phyloP scores from a whole-genome alignment of 371 early-diverging fungal genomes.

The Apophysomyces sp. region DNA sequence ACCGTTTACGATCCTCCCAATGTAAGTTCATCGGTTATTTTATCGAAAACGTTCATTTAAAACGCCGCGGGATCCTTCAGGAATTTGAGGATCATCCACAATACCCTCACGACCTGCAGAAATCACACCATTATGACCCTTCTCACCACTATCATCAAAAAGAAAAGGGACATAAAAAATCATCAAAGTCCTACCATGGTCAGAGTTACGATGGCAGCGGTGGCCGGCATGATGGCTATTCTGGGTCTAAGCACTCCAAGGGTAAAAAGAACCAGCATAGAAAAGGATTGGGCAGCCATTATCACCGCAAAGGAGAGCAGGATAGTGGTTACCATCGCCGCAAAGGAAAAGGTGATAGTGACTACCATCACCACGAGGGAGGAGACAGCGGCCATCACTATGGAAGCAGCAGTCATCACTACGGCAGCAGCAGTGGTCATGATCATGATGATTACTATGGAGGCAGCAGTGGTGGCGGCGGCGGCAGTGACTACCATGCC shows the following conservation, averaged over 20 bases:
- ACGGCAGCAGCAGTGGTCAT: not conserved
- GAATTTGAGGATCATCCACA: not conserved
- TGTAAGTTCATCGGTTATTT: not conserved
- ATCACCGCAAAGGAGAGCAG: not conserved
- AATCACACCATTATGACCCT: not conserved
- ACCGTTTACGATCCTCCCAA: conserved; percentile 3
- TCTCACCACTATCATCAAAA: not conserved
- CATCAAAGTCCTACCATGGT: not conserved
- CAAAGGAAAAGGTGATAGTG: not conserved
- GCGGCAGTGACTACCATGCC: not conserved
- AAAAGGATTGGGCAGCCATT: too few species aligned
- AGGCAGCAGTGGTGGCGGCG: not conserved
- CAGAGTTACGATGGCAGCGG: not conserved
- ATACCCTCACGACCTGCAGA: not conserved
- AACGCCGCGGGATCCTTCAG: not conserved
- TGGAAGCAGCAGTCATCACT: not conserved
- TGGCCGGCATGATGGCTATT: not conserved
- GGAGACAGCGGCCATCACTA: not conserved
- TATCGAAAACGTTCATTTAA: not conserved
- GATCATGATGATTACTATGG: not conserved
- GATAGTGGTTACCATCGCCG: not conserved
- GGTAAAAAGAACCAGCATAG: too few species aligned
- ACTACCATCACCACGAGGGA: not conserved
- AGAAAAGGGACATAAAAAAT: not conserved
- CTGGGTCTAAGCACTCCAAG: not conserved